A percentile compares a stretch with the other conserved stretches of the same genome.
Evolutionary conservation across 2,329 filamentous ascomycete species (phyloP).

Genomic region (Claviceps sp.): DNA sequence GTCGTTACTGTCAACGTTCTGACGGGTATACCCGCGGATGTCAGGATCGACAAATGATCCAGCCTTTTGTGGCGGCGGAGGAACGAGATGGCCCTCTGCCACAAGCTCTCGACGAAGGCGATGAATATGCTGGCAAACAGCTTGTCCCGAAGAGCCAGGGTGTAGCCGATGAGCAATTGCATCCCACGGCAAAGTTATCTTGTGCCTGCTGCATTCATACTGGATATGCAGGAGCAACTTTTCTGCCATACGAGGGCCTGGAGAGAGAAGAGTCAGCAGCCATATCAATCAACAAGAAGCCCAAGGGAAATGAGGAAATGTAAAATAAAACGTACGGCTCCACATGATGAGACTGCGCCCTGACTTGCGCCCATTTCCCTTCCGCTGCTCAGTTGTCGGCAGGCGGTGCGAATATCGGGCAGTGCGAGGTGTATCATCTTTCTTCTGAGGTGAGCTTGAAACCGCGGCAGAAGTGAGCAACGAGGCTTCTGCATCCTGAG

Average conservation of each 20-base stretch:
- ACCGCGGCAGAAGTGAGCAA: background rate
- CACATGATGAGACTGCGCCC: constrained; percentile 29
- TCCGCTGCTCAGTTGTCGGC: constrained; percentile 14
- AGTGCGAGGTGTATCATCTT: constrained; percentile 5
- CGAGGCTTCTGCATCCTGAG: constrained; percentile 5
- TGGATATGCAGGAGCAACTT: constrained; percentile 28
- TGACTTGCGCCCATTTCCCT: constrained; percentile 15
- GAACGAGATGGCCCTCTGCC: constrained; percentile 28
- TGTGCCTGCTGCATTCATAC: constrained; percentile 23
- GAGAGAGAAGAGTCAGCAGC: background rate
- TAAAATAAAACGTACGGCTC: constrained; percentile 22
- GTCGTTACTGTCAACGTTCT: constrained; percentile 13
- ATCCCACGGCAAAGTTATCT: constrained; percentile 25
- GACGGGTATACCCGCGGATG: constrained; percentile 22
- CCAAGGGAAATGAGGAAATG: background rate
- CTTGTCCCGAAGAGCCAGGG: constrained; percentile 26
- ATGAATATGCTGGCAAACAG: constrained; percentile 23
- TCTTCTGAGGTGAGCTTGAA: constrained; percentile 4
- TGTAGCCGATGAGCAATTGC: constrained; percentile 26
- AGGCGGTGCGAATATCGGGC: constrained; percentile 13
- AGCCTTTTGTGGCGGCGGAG: constrained; percentile 20
- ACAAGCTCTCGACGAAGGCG: constrained; percentile 22
- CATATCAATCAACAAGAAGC: background rate
- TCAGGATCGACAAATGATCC: constrained; percentile 10
- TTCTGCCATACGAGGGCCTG: constrained; percentile 33